Percentiles rank a stretch among this genome's conserved stretches.
These are phyloP conservation scores for Diplogelasinospora grovesii DNA, from an alignment of 495 filamentous ascomycete species.

Conservation along the genomic window DNA sequence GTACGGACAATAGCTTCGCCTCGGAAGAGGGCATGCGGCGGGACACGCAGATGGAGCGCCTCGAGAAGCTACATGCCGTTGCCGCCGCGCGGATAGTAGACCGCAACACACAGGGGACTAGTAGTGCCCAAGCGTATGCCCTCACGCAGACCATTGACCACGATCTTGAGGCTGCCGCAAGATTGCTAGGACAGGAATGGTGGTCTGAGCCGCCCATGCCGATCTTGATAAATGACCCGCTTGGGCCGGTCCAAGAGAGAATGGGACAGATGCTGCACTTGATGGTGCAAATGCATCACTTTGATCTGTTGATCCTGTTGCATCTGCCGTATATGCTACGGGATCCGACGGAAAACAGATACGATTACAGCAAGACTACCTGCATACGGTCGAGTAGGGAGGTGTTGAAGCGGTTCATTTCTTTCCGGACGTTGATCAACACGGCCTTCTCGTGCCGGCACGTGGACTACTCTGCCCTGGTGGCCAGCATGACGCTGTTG, in stretches of 20 bases:
- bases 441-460: conserved; percentile 34
- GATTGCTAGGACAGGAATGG: conserved; percentile 29
- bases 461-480: conserved; percentile 40
- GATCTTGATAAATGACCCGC: too few relatives aligned
- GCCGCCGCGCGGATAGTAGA: conserved; percentile 36
- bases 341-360: conserved; percentile 33
- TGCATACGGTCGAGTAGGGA: conserved; percentile 35
- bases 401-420: conserved; percentile 34
- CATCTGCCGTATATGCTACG: conserved; percentile 45
- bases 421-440: conserved; percentile 28
- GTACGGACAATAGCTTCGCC: conserved; percentile 27
- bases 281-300: conserved; percentile 41
- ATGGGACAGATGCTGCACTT: conserved; percentile 22
- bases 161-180: conserved; percentile 34
- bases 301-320: conserved; percentile 35
- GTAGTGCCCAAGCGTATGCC: conserved; percentile 11
- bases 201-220: conserved; percentile 24
- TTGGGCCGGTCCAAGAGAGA: conserved; percentile 9
- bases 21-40: conserved; percentile 20
- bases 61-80: conserved; percentile 30
- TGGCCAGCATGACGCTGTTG: conserved; percentile 38
- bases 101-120: conserved; percentile 26
- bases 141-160: conserved; percentile 39
- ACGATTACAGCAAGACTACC: conserved; percentile 44
- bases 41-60: conserved; percentile 22